A percentile compares a stretch with the other conserved stretches of the same genome.
Conservation (phyloP, 106 monocot species). For the Xerophyta viscosa region DNA sequence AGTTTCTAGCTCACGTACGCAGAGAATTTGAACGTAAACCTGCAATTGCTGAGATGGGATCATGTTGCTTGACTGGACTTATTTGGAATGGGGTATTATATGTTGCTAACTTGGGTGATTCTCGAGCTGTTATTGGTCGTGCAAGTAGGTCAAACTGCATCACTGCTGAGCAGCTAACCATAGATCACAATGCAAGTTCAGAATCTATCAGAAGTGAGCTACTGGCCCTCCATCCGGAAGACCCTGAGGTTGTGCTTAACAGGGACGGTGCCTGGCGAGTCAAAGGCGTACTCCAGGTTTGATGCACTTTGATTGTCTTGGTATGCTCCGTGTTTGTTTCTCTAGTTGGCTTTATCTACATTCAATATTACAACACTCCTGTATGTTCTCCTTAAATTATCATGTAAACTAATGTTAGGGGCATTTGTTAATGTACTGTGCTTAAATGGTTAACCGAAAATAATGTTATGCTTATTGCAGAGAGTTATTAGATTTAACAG, state of each 20-base stretch:
- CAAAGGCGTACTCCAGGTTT: too few relatives aligned
- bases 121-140: constrained; percentile 1
- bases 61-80: background rate
- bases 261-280: background rate
- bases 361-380: too few relatives aligned
- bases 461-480: too few relatives aligned
- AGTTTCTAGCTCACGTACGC: background rate
- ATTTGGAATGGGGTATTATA: background rate
- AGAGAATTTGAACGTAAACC: background rate
- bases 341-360: too few relatives aligned
- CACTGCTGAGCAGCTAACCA: background rate
- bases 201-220: background rate
- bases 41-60: background rate
- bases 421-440: too few relatives aligned
- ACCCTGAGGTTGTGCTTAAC: background rate
- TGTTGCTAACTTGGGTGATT: constrained; percentile 5
- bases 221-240: background rate
- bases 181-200: constrained; percentile 1
- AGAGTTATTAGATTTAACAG: too few relatives aligned
- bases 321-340: too few relatives aligned
- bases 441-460: too few relatives aligned
- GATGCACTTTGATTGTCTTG: too few relatives aligned
- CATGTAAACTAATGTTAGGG: too few relatives aligned
- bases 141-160: background rate
- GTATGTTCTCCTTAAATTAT: too few relatives aligned